phyloP scores from a whole-genome alignment of 805 yeast genomes.

The Candida krabiensis region DNA sequence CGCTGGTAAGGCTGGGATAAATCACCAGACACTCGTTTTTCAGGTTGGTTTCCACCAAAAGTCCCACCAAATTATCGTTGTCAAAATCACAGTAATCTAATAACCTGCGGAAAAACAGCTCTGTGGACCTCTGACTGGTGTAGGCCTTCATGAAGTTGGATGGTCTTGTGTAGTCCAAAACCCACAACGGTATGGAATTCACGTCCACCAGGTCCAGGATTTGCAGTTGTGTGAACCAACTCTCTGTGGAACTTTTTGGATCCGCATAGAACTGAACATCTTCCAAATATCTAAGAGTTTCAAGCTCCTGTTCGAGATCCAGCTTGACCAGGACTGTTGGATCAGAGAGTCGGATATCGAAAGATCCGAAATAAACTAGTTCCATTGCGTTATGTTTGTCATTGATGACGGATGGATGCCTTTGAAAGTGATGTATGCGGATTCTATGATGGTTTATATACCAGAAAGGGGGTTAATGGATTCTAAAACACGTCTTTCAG shows the following conservation, averaged over 20 bases:
- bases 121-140: constrained; percentile 10
- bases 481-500: too few species aligned
- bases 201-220: constrained; percentile 16
- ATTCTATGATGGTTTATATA: too few species aligned
- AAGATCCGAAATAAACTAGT: constrained; percentile 5
- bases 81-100: constrained; percentile 14
- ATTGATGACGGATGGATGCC: too few species aligned
- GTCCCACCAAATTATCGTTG: constrained; percentile 7
- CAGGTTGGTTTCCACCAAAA: constrained; percentile 14
- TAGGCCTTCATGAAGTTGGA: constrained; percentile 9
- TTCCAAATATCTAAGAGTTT: background rate
- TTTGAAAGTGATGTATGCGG: too few species aligned
- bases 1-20: constrained; percentile 11
- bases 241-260: background rate
- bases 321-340: constrained; percentile 3
- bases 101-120: constrained; percentile 12
- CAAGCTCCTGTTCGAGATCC: constrained; percentile 1
- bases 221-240: constrained; percentile 6
- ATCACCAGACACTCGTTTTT: constrained; percentile 11
- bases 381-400: too few species aligned
- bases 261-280: constrained; percentile 8
- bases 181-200: constrained; percentile 16
- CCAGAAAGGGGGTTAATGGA: too few species aligned
- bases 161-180: constrained; percentile 9
- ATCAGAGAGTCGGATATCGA: constrained; percentile 4